phyloP scores from a whole-genome alignment of 805 yeast species.

The Hanseniaspora meyeri region DNA sequence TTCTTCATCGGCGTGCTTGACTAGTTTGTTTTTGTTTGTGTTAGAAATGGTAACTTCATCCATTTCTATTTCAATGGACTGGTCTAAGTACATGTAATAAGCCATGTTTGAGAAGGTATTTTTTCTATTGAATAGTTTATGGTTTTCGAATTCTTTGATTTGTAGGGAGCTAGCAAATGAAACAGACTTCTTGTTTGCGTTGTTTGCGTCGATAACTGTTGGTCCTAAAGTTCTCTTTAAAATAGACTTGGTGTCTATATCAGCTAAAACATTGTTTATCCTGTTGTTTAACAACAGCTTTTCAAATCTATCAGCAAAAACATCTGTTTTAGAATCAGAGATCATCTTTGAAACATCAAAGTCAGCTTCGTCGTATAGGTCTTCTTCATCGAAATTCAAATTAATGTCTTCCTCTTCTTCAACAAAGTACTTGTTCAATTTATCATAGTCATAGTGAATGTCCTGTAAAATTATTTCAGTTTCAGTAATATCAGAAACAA shows the following conservation, averaged over 20 bases:
- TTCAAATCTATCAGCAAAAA: conserved; percentile 22
- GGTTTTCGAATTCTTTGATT: conserved; percentile 26
- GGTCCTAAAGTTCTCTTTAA: conserved; percentile 1
- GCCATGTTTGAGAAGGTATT: conserved; percentile 21
- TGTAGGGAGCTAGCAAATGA: conserved; percentile 26
- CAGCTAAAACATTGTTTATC: not conserved
- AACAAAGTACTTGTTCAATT: conserved; percentile 6
- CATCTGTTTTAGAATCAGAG: conserved; percentile 16
- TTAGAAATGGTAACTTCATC: not conserved
- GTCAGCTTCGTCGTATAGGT: conserved; percentile 16
- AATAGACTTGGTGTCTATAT: not conserved
- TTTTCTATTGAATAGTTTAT: conserved; percentile 24
- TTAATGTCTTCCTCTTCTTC: conserved; percentile 14
- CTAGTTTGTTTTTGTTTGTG: not conserved
- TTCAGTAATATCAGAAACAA: not conserved
- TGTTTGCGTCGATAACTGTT: not conserved
- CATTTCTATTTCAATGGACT: conserved; percentile 1
- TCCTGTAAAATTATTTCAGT: conserved; percentile 1
- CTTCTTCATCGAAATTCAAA: conserved; percentile 16
- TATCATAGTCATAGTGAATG: conserved; percentile 11
- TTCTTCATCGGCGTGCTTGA: not conserved
- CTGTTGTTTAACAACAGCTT: conserved; percentile 16
- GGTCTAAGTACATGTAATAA: conserved; percentile 7
- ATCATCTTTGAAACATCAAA: not conserved
- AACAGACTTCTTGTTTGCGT: conserved; percentile 21